phyloP scores from a whole-genome alignment of 2,329 filamentous ascomycete genomes.

The Cercospora nicotianae region DNA sequence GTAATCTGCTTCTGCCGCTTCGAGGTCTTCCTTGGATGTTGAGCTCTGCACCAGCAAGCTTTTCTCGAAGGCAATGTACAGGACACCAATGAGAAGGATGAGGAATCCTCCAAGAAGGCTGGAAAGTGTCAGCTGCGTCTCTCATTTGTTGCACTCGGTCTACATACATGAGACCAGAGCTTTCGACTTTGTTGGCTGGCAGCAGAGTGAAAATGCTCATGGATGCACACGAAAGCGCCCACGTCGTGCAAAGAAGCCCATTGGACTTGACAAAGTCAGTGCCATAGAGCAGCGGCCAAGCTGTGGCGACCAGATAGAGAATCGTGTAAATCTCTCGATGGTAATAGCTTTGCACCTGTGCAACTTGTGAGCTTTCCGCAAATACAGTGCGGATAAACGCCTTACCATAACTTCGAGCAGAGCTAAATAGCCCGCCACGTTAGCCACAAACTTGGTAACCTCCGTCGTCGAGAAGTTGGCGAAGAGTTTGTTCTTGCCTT shows the following conservation, averaged over 20 bases:
- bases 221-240: constrained; percentile 71
- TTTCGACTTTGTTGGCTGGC: constrained; percentile 81
- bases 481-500: constrained; percentile 69
- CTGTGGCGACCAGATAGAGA: constrained; percentile 71
- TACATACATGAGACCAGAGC: constrained; percentile 69
- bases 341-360: constrained; percentile 88
- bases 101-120: constrained; percentile 73
- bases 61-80: constrained; percentile 81
- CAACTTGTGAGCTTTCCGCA: constrained; percentile 4
- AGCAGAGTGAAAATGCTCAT: constrained; percentile 93
- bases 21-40: constrained; percentile 35
- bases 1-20: constrained; percentile 41
- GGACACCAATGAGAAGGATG: constrained; percentile 73
- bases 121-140: constrained; percentile 5
- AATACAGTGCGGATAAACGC: neutral
- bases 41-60: constrained; percentile 50
- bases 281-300: constrained; percentile 79
- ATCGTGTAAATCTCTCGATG: constrained; percentile 82
- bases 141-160: neutral
- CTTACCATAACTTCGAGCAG: constrained; percentile 72
- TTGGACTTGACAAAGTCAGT: constrained; percentile 69
- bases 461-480: constrained; percentile 62
- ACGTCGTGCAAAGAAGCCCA: constrained; percentile 62
- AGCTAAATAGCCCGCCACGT: constrained; percentile 66
- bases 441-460: constrained; percentile 60